These are phyloP conservation scores for Pseudogymnoascus pannorum DNA, from an alignment of 2,329 filamentous ascomycete species.

Conservation along the genomic window DNA sequence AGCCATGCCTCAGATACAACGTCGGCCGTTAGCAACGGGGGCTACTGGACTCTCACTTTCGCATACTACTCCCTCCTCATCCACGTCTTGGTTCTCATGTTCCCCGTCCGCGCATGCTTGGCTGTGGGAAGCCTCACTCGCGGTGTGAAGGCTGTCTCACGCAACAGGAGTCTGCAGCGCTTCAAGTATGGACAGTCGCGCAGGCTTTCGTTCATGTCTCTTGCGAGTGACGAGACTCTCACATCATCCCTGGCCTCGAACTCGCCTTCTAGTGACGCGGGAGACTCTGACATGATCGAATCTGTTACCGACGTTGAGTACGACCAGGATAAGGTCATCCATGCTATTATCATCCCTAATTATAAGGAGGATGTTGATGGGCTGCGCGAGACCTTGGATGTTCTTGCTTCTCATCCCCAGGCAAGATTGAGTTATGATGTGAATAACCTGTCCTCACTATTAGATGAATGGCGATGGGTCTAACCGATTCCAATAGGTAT, in stretches of 20 bases:
- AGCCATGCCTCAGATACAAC: neutral
- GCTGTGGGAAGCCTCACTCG: constrained; percentile 51
- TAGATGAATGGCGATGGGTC: neutral
- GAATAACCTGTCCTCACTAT: constrained; percentile 31
- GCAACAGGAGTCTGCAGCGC: constrained; percentile 37
- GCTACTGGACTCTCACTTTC: constrained; percentile 35
- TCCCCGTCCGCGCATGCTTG: constrained; percentile 56
- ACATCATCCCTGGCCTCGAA: constrained; percentile 33
- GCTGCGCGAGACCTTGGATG: constrained; percentile 59
- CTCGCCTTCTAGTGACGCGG: constrained; percentile 36
- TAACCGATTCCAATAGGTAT: constrained; percentile 42
- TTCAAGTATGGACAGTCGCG: constrained; percentile 42
- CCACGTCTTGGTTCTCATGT: constrained; percentile 55
- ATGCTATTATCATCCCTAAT: constrained; percentile 64
- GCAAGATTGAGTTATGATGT: constrained; percentile 62
- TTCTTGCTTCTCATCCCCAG: constrained; percentile 59
- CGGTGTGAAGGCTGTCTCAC: constrained; percentile 32
- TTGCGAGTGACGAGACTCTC: constrained; percentile 50
- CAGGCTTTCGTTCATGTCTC: constrained; percentile 46
- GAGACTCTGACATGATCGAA: constrained; percentile 35
- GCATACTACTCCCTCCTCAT: constrained; percentile 59
- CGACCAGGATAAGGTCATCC: constrained; percentile 42
- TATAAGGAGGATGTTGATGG: constrained; percentile 68
- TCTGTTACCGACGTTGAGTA: constrained; percentile 40
- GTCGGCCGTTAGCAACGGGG: neutral